Percentiles rank a stretch among this genome's conserved stretches.
phyloP scores from a whole-genome alignment of 1,284 basidiomycete species.

The Amylostereum areolatum region DNA sequence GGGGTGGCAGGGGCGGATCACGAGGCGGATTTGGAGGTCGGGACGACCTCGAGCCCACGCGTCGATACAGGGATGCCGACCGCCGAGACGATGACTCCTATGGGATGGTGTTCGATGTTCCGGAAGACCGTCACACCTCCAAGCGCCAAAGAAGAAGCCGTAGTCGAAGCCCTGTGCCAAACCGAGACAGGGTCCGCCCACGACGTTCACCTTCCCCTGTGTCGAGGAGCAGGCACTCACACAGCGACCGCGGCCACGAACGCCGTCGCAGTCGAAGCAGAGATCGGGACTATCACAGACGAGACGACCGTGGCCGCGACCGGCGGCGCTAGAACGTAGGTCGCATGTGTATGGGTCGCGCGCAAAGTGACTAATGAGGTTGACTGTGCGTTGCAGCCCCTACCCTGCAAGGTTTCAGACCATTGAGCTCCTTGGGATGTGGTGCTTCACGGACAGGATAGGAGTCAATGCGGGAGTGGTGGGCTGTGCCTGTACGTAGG shows the following conservation, averaged over 20 bases:
- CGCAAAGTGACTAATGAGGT: no score
- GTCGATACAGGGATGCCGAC: slow-evolving; percentile 51
- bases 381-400: no score
- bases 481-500: no score
- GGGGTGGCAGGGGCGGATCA: slow-evolving; percentile 16
- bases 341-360: no score
- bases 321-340: slow-evolving; percentile 11
- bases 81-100: slow-evolving; percentile 34
- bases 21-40: slow-evolving; percentile 56
- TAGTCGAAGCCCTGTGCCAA: slow-evolving; percentile 12
- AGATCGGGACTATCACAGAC: slow-evolving; percentile 16
- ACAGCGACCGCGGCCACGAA: slow-evolving; percentile 1
- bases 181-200: slow-evolving; percentile 12
- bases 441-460: no score
- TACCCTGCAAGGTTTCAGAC: no score
- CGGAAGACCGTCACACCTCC: slow-evolving; percentile 16
- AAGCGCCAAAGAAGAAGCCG: slow-evolving; percentile 15
- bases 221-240: background rate
- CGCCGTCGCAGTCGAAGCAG: slow-evolving; percentile 11
- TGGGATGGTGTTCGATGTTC: slow-evolving; percentile 73
- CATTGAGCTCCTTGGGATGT: no score
- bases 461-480: no score
- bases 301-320: slow-evolving; percentile 18
- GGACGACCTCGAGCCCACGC: slow-evolving; percentile 65
- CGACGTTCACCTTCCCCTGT: slow-evolving; percentile 1